A percentile compares a stretch with the other conserved stretches of the same genome.
phyloP scores from a whole-genome alignment of 352 stramenopile genomes.

The Phytopythium helicoides region DNA sequence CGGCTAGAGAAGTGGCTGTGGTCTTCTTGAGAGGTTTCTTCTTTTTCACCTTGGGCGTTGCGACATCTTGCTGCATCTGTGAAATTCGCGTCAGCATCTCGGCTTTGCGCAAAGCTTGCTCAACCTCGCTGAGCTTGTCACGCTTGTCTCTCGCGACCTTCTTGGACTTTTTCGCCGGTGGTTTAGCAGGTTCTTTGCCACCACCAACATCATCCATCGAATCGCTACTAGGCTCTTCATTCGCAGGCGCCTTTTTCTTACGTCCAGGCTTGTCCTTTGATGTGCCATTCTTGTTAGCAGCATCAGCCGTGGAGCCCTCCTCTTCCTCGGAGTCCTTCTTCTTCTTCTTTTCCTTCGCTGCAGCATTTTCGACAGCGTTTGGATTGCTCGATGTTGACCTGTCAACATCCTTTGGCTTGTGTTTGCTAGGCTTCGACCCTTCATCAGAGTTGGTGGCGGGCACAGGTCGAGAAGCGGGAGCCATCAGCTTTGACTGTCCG shows the following conservation, averaged over 20 bases:
- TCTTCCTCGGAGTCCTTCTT: neutral
- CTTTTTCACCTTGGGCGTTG: slow-evolving; percentile 71
- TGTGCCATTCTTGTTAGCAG: neutral
- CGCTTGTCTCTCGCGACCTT: slow-evolving; percentile 24
- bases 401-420: slow-evolving; percentile 1
- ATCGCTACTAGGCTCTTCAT: neutral
- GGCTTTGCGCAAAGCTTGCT: slow-evolving; percentile 44
- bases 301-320: neutral
- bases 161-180: neutral
- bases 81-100: slow-evolving; percentile 46
- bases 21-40: slow-evolving; percentile 37
- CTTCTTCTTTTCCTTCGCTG: too few relatives aligned
- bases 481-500: neutral
- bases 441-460: neutral
- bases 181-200: slow-evolving; percentile 4
- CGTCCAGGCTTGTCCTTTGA: neutral
- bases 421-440: neutral
- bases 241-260: neutral
- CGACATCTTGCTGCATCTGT: slow-evolving; percentile 55
- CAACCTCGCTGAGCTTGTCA: slow-evolving; percentile 34
- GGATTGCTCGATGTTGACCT: too few relatives aligned
- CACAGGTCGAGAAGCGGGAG: neutral
- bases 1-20: slow-evolving; percentile 21
- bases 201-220: neutral
- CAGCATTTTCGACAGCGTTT: too few relatives aligned